Conservation (phyloP, 2,329 filamentous ascomycete species). For the Fusarium sororula region DNA sequence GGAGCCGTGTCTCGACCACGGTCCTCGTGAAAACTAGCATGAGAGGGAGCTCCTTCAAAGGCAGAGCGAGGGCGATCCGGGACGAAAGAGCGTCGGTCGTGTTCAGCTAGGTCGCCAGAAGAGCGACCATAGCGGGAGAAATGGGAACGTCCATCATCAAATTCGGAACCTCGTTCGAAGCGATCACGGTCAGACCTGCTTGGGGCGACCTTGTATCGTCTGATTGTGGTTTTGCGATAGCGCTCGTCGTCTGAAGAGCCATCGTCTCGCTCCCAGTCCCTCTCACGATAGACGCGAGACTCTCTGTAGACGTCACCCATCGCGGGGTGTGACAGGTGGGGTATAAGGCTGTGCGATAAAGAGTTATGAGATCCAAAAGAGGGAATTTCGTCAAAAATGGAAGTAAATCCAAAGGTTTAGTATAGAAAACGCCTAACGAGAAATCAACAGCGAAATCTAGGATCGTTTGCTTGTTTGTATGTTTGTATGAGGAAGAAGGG, state of each 20-base stretch:
- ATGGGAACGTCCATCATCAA: slow-evolving; percentile 59
- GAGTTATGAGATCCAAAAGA: slow-evolving; percentile 14
- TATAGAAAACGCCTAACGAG: slow-evolving; percentile 31
- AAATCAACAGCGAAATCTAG: slow-evolving; percentile 31
- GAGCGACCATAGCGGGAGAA: slow-evolving; percentile 52
- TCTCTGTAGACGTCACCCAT: slow-evolving; percentile 49
- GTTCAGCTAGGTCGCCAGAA: slow-evolving; percentile 53
- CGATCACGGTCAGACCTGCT: slow-evolving; percentile 54
- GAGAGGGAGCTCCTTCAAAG: slow-evolving; percentile 54
- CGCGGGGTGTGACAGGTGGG: slow-evolving; percentile 37
- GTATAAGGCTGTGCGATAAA: slow-evolving; percentile 17
- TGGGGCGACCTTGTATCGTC: slow-evolving; percentile 61
- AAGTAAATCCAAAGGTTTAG: not conserved
- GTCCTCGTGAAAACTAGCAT: slow-evolving; percentile 57
- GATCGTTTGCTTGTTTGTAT: slow-evolving; percentile 29
- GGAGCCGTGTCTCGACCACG: slow-evolving; percentile 48
- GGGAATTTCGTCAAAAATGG: not conserved
- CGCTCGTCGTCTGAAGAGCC: slow-evolving; percentile 55
- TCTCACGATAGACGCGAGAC: slow-evolving; percentile 49
- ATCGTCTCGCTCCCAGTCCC: slow-evolving; percentile 46
- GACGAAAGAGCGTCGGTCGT: slow-evolving; percentile 55
- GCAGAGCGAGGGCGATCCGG: slow-evolving; percentile 63
- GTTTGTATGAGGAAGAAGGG: slow-evolving; percentile 30
- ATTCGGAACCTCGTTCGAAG: slow-evolving; percentile 53
- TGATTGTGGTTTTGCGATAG: slow-evolving; percentile 59